These are phyloP conservation scores for Aurantiochytrium sp. DNA, from an alignment of 108 stramenopile species.

Conservation along the genomic window DNA sequence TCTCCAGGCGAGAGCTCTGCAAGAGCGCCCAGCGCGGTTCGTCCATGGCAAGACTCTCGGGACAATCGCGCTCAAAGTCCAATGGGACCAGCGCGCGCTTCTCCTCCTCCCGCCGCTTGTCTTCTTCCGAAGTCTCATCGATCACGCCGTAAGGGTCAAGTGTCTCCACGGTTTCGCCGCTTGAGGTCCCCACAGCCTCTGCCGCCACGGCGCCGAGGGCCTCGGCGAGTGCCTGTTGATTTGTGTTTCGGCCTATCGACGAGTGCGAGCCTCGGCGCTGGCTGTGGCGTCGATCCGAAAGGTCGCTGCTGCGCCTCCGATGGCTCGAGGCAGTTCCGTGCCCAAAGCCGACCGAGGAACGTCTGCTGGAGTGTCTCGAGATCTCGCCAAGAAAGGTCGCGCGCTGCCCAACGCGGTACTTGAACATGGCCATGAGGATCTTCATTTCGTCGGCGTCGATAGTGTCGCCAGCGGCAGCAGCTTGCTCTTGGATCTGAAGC, in stretches of 20 bases:
- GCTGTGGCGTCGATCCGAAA: not conserved
- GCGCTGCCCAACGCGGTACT: conserved; percentile 4
- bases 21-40: conserved; percentile 30
- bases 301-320: not conserved
- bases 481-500: conserved; percentile 43
- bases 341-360: not conserved
- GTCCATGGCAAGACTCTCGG: not conserved
- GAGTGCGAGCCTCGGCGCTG: not conserved
- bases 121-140: not conserved
- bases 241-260: not conserved
- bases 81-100: not conserved
- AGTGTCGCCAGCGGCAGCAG: not conserved
- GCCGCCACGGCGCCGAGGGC: too few species aligned
- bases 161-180: not conserved
- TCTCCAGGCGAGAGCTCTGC: conserved; percentile 32
- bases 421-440: conserved; percentile 10
- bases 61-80: not conserved
- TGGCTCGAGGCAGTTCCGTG: not conserved
- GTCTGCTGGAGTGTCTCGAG: not conserved
- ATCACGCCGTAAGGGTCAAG: not conserved
- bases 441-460: not conserved
- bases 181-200: not conserved
- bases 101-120: not conserved
- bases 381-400: not conserved
- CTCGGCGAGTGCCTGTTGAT: not conserved